These are phyloP conservation scores for Colletotrichum sp. DNA, from an alignment of 2,329 filamentous ascomycete species.

Conservation along the genomic window DNA sequence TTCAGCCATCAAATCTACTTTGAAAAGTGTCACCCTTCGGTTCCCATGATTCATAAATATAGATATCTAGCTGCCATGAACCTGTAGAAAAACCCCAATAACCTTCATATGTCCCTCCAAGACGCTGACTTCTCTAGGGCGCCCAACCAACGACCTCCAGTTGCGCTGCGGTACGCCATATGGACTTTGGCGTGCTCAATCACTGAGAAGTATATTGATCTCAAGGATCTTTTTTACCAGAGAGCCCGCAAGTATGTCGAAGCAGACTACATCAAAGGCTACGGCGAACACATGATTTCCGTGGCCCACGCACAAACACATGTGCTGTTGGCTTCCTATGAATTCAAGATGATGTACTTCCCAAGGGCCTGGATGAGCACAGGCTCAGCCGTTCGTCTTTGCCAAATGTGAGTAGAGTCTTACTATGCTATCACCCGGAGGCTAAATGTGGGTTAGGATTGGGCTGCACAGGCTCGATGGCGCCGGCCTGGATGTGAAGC, in stretches of 20 bases:
- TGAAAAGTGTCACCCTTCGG: conserved; percentile 83
- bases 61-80: conserved; percentile 90
- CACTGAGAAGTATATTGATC: conserved; percentile 77
- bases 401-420: conserved; percentile 71
- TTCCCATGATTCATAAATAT: conserved; percentile 88
- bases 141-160: conserved; percentile 84
- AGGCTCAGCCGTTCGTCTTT: conserved; percentile 79
- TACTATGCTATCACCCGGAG: background rate
- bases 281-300: conserved; percentile 87
- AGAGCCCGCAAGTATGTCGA: conserved; percentile 90
- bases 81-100: conserved; percentile 54
- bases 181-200: conserved; percentile 93
- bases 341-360: conserved; percentile 98
- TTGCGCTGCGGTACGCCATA: conserved; percentile 91
- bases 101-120: background rate
- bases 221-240: conserved; percentile 90
- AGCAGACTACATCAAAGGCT: conserved; percentile 87
- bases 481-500: conserved; percentile 84
- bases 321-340: conserved; percentile 79
- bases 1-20: conserved; percentile 83
- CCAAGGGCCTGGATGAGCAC: conserved; percentile 94
- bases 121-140: conserved; percentile 49
- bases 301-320: conserved; percentile 88
- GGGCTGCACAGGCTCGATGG: conserved; percentile 89
- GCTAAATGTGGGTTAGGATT: conserved; percentile 65